Base-by-base conservation (phyloP, 768 basidiomycete species). In the Podaxis sp. region DNA sequence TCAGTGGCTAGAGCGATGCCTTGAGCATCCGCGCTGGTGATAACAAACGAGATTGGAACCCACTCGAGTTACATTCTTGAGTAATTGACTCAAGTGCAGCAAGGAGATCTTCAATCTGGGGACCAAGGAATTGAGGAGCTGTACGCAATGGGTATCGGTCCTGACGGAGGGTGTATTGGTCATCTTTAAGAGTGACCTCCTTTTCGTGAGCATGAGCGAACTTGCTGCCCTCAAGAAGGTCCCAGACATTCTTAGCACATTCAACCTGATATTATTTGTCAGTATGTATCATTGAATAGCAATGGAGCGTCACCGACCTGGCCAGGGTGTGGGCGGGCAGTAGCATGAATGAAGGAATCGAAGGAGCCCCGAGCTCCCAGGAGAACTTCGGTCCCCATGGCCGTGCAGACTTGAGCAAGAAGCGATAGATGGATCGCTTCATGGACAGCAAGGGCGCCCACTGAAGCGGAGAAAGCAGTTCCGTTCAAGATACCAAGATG, bases 31-130 rank as follows among this genome's bases (percentile, higher is more conserved):
- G n/a, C 11, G 1, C 21, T 28, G 36, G 28, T 6, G 28, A 25
- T 10, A 37, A 40, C 4, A 21, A n/a, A 36, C 23, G 21, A 14
- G 46, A 5, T 5, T 44, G 16, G n/a, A 35, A 77, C 85, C 64
- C 70, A 90, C 88, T 91, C 18, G 89, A 89, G 70, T 91, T 91
- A 74, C 87, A 87, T 73, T 93, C 91, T 62, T 82, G 79, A 4
- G 84, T 84, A 44, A 92, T 74, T 16, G 82, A 73, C 0, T 78
- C 71, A 44, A 86, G 75, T 0, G 90, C 84, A 27, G 82, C 72
- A 11, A 90, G 72, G 56, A 93, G 81, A 67, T 91, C 89, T 69
- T 90, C 89, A 42, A 91, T 76, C 67, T 90, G 88, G 28, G 90
- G 91, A 10, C 91, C 91, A 48, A 92, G 73, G 73, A 88, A 93